Evolutionary conservation across 2,329 filamentous ascomycete species (phyloP).

Genomic region (Aspergillus ochraceus): DNA sequence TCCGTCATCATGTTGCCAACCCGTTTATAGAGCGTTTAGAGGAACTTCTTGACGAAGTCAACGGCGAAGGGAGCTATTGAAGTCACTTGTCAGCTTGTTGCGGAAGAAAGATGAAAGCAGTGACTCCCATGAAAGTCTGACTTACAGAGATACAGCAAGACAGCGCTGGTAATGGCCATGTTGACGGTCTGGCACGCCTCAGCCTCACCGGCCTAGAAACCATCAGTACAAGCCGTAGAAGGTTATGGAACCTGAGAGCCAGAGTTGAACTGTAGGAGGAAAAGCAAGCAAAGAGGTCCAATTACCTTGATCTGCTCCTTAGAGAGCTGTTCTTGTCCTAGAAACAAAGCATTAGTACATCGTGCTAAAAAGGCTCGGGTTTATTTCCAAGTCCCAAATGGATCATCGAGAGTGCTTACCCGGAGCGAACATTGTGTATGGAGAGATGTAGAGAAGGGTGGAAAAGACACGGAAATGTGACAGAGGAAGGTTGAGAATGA

Average conservation of each 20-base stretch:
- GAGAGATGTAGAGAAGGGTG: conserved; percentile 2
- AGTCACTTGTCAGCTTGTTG: background rate
- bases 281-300: background rate
- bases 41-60: conserved; percentile 49
- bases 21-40: conserved; percentile 32
- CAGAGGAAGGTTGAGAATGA: conserved; percentile 8
- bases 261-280: background rate
- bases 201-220: conserved; percentile 49
- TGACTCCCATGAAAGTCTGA: background rate
- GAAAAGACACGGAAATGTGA: conserved; percentile 5
- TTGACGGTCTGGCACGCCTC: conserved; percentile 56
- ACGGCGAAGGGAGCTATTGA: conserved; percentile 50
- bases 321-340: conserved; percentile 47
- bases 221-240: conserved; percentile 10
- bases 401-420: conserved; percentile 19
- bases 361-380: background rate
- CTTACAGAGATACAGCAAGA: conserved; percentile 64
- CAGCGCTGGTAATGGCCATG: conserved; percentile 54
- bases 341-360: background rate
- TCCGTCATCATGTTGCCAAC: conserved; percentile 6
- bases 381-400: background rate
- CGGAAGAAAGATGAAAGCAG: too few relatives aligned
- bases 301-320: conserved; percentile 47
- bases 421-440: conserved; percentile 35
- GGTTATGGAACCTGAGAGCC: background rate